A percentile compares a stretch with the other conserved stretches of the same genome.
phyloP scores from a whole-genome alignment of 495 filamentous ascomycete genomes.

The Annulohypoxylon maeteangense region DNA sequence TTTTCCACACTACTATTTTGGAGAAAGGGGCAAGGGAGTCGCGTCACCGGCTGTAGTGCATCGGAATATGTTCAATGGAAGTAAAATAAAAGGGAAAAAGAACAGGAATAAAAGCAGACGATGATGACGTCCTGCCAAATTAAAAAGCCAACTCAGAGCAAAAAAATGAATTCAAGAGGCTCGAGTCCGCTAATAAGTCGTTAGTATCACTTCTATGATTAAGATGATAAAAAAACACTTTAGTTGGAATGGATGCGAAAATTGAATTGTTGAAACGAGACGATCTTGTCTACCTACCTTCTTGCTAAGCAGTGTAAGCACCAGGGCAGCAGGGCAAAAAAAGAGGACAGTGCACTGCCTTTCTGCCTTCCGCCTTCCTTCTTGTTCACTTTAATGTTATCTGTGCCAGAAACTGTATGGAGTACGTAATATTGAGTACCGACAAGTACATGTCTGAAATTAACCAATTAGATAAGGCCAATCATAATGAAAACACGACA shows the following conservation, averaged over 20 bases:
- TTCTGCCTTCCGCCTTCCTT: slow-evolving; percentile 14
- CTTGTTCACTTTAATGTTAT: slow-evolving; percentile 11
- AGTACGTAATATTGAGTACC: slow-evolving; percentile 9
- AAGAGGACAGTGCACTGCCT: slow-evolving; percentile 28
- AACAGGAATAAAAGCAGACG: slow-evolving; percentile 31
- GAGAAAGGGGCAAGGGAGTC: slow-evolving; percentile 42
- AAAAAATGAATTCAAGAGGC: slow-evolving; percentile 39
- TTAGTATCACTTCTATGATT: slow-evolving; percentile 40
- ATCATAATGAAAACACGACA: background rate
- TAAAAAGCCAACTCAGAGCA: slow-evolving; percentile 36
- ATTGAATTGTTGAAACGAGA: slow-evolving; percentile 43
- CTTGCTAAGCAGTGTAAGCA: slow-evolving; percentile 4
- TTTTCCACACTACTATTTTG: slow-evolving; percentile 16
- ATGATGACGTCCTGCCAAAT: slow-evolving; percentile 32
- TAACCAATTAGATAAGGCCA: slow-evolving; percentile 8
- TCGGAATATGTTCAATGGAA: slow-evolving; percentile 46
- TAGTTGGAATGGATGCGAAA: slow-evolving; percentile 33
- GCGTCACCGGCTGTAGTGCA: slow-evolving; percentile 43
- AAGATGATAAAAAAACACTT: slow-evolving; percentile 38
- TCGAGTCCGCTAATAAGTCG: slow-evolving; percentile 35
- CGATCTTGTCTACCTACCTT: slow-evolving; percentile 14
- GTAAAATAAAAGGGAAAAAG: slow-evolving; percentile 29
- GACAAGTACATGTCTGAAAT: slow-evolving; percentile 15
- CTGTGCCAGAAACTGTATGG: slow-evolving; percentile 17
- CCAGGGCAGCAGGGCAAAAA: background rate